A percentile compares a stretch with the other conserved stretches of the same genome.
These are phyloP conservation scores for Fusarium haematococcum DNA, from an alignment of 2,329 filamentous ascomycete species.

Conservation along the genomic window DNA sequence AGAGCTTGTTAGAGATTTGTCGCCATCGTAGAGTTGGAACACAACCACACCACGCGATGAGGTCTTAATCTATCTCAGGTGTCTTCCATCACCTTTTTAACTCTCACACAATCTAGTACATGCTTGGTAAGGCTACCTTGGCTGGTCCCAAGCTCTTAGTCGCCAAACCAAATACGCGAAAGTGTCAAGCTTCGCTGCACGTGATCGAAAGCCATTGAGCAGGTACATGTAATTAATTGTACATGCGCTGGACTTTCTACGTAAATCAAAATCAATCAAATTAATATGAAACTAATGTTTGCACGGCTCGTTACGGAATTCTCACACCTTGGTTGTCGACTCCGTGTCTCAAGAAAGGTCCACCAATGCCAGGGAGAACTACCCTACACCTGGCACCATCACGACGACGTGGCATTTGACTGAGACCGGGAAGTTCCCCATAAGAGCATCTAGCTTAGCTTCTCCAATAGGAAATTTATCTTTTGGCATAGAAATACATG, in stretches of 20 bases:
- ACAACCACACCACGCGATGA: background rate
- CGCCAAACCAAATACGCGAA: background rate
- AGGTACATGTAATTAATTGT: too few relatives aligned
- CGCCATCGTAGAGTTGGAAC: background rate
- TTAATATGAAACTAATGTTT: background rate
- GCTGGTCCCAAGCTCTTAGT: background rate
- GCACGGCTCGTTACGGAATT: background rate
- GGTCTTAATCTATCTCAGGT: background rate
- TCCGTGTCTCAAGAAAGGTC: background rate
- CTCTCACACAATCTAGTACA: background rate
- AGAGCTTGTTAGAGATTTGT: background rate
- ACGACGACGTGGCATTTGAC: background rate
- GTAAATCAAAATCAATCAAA: background rate
- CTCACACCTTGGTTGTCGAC: background rate
- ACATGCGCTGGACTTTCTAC: background rate
- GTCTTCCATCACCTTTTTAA: background rate
- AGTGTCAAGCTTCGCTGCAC: background rate
- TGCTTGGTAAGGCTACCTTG: background rate
- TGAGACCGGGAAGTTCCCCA: background rate
- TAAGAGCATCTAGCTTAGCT: accelerated
- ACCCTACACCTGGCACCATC: background rate
- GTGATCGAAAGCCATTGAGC: background rate
- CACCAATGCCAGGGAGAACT: background rate
- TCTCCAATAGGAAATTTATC: accelerated
- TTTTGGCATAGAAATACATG: background rate